phyloP scores from a whole-genome alignment of 352 stramenopile genomes.

The Phytophthora idaei region DNA sequence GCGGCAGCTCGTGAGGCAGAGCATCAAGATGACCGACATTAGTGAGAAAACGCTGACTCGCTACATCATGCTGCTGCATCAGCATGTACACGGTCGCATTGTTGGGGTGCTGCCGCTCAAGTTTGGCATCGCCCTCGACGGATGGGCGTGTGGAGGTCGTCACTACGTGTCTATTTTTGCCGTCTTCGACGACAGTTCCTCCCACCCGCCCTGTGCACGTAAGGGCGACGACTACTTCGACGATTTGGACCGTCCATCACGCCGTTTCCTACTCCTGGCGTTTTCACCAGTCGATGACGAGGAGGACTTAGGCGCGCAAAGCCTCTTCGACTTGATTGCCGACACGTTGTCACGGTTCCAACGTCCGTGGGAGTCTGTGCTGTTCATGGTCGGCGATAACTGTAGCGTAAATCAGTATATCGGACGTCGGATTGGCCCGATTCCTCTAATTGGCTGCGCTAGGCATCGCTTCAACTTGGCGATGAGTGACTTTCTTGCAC shows the following conservation, averaged over 20 bases:
- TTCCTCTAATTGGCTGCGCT: constrained; percentile 22
- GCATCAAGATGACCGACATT: constrained; percentile 1
- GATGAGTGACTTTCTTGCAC: background rate
- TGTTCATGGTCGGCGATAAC: constrained; percentile 25
- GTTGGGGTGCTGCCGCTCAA: too few species aligned
- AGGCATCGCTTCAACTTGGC: constrained; percentile 22
- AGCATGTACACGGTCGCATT: background rate
- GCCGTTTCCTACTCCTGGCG: too few species aligned
- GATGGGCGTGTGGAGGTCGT: background rate
- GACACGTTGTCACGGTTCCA: constrained; percentile 18
- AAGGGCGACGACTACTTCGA: too few species aligned
- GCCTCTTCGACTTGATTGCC: constrained; percentile 13
- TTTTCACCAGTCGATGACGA: too few species aligned
- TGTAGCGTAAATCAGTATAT: constrained; percentile 27
- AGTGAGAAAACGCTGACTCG: background rate
- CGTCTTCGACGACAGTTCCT: background rate
- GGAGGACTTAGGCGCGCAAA: too few species aligned
- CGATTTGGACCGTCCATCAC: too few species aligned
- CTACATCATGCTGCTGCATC: background rate
- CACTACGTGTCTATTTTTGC: background rate
- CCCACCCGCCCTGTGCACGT: too few species aligned
- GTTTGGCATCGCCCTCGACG: too few species aligned
- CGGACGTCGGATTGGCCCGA: constrained; percentile 1
- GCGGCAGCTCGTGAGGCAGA: constrained; percentile 6
- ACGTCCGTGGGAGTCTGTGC: constrained; percentile 13